Conservation (phyloP, 805 yeast species). For the Metschnikowia gruessii region DNA sequence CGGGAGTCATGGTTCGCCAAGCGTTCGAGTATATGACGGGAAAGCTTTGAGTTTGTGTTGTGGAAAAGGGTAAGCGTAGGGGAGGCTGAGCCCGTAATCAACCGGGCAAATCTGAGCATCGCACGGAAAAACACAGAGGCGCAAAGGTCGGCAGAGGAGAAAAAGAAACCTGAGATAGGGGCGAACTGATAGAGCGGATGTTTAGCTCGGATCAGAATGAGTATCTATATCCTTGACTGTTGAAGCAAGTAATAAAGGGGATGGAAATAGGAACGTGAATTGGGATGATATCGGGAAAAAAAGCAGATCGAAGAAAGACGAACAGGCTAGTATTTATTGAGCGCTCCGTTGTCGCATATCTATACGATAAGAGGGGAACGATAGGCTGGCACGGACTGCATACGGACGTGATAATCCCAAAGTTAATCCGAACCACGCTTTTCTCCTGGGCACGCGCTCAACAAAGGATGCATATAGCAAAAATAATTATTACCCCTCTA, state of each 20-base stretch:
- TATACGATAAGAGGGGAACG: constrained; percentile 19
- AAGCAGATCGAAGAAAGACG: not conserved
- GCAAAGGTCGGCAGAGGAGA: not conserved
- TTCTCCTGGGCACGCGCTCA: constrained; percentile 10
- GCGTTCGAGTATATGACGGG: constrained; percentile 27
- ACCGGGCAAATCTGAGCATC: constrained; percentile 20
- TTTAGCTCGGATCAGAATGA: not conserved
- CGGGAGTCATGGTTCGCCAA: constrained; percentile 22
- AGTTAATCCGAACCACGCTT: constrained; percentile 12
- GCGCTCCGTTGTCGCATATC: constrained; percentile 3
- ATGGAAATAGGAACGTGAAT: not conserved
- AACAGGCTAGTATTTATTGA: constrained; percentile 1
- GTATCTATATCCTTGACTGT: constrained; percentile 1
- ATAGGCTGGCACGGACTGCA: constrained; percentile 14
- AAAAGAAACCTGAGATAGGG: not conserved
- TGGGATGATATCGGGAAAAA: not conserved
- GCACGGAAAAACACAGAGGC: constrained; percentile 4
- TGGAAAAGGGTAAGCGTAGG: constrained; percentile 31
- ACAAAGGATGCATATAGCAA: constrained; percentile 8
- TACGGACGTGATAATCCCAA: constrained; percentile 6
- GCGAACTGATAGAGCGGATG: not conserved
- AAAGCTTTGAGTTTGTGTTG: constrained; percentile 26
- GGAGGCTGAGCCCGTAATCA: constrained; percentile 15
- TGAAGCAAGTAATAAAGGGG: constrained; percentile 2
- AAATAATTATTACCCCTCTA: constrained; percentile 13